A percentile compares a stretch with the other conserved stretches of the same genome.
Conservation (phyloP, 805 yeast species). For the Cyberlindnera sargentensis region DNA sequence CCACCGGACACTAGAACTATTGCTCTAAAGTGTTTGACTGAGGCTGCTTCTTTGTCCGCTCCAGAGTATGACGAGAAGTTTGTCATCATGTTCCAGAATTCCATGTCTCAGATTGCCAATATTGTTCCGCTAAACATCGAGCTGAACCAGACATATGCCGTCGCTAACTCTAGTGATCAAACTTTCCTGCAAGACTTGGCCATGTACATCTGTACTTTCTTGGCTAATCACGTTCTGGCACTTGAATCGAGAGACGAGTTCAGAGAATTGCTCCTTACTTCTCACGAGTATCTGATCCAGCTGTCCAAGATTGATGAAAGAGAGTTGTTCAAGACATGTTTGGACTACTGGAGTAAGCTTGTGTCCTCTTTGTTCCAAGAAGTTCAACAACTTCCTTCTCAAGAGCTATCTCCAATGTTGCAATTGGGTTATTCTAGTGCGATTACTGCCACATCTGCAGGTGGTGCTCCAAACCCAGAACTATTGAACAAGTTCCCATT, state of each 20-base stretch:
- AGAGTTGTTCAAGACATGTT: conserved; percentile 89
- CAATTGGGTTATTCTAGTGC: conserved; percentile 47
- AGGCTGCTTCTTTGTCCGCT: conserved; percentile 65
- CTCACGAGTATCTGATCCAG: conserved; percentile 77
- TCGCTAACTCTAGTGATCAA: conserved; percentile 79
- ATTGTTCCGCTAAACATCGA: conserved; percentile 72
- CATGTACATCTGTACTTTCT: conserved; percentile 81
- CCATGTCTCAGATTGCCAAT: conserved; percentile 61
- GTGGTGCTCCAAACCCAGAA: conserved; percentile 86
- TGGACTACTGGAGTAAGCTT: conserved; percentile 89
- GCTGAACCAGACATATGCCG: conserved; percentile 61
- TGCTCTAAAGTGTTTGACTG: conserved; percentile 88
- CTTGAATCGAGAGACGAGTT: conserved; percentile 50
- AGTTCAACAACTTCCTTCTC: conserved; percentile 70
- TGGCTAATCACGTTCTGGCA: conserved; percentile 62
- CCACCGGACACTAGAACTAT: conserved; percentile 77
- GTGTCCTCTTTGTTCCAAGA: conserved; percentile 82
- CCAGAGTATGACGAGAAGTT: conserved; percentile 52
- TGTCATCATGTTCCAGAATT: conserved; percentile 57
- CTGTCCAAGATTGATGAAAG: conserved; percentile 90
- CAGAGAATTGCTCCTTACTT: conserved; percentile 54
- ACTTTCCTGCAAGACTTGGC: conserved; percentile 93
- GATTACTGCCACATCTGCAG: conserved; percentile 35
- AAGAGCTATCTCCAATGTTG: conserved; percentile 68
- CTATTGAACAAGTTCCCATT: conserved; percentile 70